These are phyloP conservation scores for Letharia columbiana DNA, from an alignment of 495 filamentous ascomycete species.

Conservation along the genomic window DNA sequence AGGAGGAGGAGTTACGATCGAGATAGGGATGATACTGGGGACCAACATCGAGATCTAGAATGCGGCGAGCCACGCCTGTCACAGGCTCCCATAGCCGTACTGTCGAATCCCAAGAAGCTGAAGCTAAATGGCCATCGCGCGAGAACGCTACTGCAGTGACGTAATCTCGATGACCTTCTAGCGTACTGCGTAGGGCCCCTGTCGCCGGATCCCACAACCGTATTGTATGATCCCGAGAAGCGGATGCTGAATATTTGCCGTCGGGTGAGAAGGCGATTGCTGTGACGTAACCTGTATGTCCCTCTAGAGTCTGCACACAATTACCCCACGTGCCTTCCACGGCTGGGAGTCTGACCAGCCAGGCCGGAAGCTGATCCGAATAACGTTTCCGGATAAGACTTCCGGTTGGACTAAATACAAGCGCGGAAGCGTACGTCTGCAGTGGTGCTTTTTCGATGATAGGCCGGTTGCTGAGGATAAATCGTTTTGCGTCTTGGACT, in stretches of 20 bases:
- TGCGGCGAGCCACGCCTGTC: conserved; percentile 8
- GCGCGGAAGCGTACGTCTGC: conserved; percentile 27
- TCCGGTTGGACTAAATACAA: conserved; percentile 27
- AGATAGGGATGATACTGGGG: no score
- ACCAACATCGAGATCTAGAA: not conserved
- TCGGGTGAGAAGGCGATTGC: conserved; percentile 27
- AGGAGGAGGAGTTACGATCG: no score
- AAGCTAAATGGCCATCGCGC: conserved; percentile 26
- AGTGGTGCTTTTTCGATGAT: conserved; percentile 27
- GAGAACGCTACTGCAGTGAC: conserved; percentile 29
- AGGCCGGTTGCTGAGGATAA: conserved; percentile 13
- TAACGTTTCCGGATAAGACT: conserved; percentile 21
- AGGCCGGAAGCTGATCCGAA: conserved; percentile 24
- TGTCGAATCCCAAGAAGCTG: conserved; percentile 19
- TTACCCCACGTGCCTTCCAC: conserved; percentile 21
- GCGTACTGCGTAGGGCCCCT: conserved; percentile 20
- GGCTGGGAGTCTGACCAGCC: conserved; percentile 26
- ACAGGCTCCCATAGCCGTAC: conserved; percentile 27
- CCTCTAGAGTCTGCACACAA: conserved; percentile 18
- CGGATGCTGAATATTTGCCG: conserved; percentile 28
- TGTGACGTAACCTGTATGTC: no score
- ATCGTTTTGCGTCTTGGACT: conserved; percentile 15
- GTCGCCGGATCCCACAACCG: conserved; percentile 31
- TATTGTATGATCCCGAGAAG: conserved; percentile 28
- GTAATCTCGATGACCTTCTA: conserved; percentile 21